Conservation (phyloP, 2,329 filamentous ascomycete genomes). For the Xylariales sp. region DNA sequence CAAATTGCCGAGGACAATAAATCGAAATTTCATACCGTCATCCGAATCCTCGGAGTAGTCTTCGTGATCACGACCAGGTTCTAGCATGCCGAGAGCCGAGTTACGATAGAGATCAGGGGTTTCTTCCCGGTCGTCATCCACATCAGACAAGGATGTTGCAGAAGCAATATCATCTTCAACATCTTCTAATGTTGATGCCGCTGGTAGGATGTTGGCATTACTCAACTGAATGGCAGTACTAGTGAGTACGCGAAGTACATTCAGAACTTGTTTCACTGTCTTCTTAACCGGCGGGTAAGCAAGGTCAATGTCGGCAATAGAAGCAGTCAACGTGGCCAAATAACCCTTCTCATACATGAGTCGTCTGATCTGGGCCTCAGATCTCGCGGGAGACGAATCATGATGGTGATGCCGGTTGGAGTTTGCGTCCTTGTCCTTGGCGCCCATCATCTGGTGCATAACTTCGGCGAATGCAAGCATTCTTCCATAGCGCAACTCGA, state of each 20-base stretch:
- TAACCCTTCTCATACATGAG: constrained; percentile 99
- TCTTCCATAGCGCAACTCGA: constrained; percentile 82
- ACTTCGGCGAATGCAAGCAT: constrained; percentile 85
- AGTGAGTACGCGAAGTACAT: constrained; percentile 82
- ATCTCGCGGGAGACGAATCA: constrained; percentile 39
- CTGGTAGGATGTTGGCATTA: constrained; percentile 70
- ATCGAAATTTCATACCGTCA: constrained; percentile 51
- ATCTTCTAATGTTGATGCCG: constrained; percentile 57
- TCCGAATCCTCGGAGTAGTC: constrained; percentile 75
- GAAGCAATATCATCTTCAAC: constrained; percentile 87
- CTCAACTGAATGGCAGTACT: constrained; percentile 84
- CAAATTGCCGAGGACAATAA: too few species aligned
- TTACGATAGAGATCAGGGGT: constrained; percentile 97
- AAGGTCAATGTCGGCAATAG: constrained; percentile 92
- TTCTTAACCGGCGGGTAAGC: constrained; percentile 92
- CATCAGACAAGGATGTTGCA: constrained; percentile 82
- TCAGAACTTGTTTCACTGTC: constrained; percentile 92
- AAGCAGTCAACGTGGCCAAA: constrained; percentile 79
- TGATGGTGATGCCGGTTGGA: constrained; percentile 27
- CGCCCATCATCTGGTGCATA: constrained; percentile 84
- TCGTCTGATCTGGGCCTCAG: constrained; percentile 80
- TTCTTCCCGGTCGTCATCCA: constrained; percentile 83
- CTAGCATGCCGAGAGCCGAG: constrained; percentile 91
- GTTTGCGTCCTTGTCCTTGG: constrained; percentile 60
- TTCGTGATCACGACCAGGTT: constrained; percentile 69